These are phyloP conservation scores for Penicillium sp. DNA, from an alignment of 2,329 filamentous ascomycete species.

Conservation along the genomic window DNA sequence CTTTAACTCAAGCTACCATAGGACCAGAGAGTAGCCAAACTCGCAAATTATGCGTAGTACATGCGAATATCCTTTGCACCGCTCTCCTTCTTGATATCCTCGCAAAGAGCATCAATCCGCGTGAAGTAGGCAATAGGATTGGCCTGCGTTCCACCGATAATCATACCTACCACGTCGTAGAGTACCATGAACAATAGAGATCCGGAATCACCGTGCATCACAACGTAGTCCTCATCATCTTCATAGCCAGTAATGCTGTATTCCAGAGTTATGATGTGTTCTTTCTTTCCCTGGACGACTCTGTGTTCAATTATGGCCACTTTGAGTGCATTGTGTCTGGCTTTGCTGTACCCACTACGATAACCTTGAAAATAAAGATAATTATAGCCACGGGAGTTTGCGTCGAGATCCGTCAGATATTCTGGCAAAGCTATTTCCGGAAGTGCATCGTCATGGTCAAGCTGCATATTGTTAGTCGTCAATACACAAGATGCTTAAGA, in stretches of 20 bases:
- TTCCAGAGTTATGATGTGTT: too few species aligned
- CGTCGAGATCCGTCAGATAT: neutral
- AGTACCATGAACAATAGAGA: neutral
- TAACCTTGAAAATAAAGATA: neutral
- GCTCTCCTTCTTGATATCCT: neutral
- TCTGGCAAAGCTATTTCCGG: neutral
- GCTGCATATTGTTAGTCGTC: neutral
- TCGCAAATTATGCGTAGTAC: neutral
- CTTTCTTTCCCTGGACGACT: too few species aligned
- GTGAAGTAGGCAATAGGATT: neutral
- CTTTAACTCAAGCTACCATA: too few species aligned
- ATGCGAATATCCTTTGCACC: neutral
- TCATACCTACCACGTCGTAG: neutral
- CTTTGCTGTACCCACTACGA: neutral
- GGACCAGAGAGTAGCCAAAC: too few species aligned
- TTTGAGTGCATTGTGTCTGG: neutral
- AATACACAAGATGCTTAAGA: neutral
- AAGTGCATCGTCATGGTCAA: neutral
- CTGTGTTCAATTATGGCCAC: neutral
- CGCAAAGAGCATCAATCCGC: neutral
- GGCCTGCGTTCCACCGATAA: neutral
- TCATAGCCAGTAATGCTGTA: neutral
- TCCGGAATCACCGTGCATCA: neutral
- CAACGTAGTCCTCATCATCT: neutral
- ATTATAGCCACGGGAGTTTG: neutral